phyloP scores from a whole-genome alignment of 1,284 basidiomycete species.

The Malassezia restricta region DNA sequence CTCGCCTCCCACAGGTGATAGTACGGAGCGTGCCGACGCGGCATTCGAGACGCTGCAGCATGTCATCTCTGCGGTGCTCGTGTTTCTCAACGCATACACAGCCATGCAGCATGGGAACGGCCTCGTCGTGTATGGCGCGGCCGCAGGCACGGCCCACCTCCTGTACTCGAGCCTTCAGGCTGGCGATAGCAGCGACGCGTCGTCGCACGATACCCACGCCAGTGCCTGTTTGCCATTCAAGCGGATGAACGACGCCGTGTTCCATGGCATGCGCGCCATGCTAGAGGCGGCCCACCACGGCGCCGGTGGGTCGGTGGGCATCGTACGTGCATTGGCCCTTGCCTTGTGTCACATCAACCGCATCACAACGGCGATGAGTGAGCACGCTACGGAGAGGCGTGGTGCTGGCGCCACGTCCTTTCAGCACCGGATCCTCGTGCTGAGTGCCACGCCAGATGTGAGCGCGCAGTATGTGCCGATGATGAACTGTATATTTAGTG shows the following conservation, averaged over 20 bases:
- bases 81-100: conserved; percentile 83
- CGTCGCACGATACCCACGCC: conserved; percentile 1
- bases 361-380: background rate
- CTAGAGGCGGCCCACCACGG: background rate
- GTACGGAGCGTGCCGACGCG: conserved; percentile 12
- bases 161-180: conserved; percentile 14
- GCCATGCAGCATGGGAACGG: conserved; percentile 82
- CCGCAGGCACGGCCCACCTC: conserved; percentile 39
- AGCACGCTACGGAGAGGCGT: background rate
- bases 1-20: background rate
- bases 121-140: conserved; percentile 76
- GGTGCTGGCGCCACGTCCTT: conserved; percentile 8
- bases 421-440: conserved; percentile 61
- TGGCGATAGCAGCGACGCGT: background rate
- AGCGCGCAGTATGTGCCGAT: conserved; percentile 83
- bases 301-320: background rate
- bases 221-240: conserved; percentile 22
- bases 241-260: conserved; percentile 27
- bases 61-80: conserved; percentile 54
- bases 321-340: conserved; percentile 11
- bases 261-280: conserved; percentile 20
- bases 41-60: conserved; percentile 20
- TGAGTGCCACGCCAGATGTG: conserved; percentile 80
- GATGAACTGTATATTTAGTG: conserved; percentile 99
- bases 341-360: conserved; percentile 16